Conservation (phyloP, 306 rosid genomes). For the Pterocarpus santalinus region DNA sequence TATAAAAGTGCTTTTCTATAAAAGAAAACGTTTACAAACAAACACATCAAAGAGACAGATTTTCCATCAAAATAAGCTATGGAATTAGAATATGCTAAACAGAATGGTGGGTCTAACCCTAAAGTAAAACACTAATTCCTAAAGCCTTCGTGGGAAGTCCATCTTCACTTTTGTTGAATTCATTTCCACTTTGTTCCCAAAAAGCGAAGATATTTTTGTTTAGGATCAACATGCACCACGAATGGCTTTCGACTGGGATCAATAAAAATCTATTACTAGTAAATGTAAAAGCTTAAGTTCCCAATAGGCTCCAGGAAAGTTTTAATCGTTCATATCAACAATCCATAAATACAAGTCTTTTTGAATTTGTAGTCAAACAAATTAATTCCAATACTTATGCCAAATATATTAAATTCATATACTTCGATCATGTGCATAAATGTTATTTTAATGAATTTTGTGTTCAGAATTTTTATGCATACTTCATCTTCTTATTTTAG, state of each 20-base stretch:
- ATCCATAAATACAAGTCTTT: neutral
- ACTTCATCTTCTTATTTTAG: neutral
- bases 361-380: no score
- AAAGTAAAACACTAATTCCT: neutral
- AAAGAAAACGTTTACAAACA: no score
- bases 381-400: no score
- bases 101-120: neutral
- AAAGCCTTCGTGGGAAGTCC: slow-evolving; percentile 6
- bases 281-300: neutral
- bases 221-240: slow-evolving; percentile 31
- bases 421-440: neutral
- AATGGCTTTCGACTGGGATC: neutral
- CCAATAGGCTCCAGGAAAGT: neutral
- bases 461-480: neutral
- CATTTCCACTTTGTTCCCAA: slow-evolving; percentile 38
- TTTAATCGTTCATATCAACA: neutral
- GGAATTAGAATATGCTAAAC: neutral
- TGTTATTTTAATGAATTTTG: neutral
- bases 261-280: no score
- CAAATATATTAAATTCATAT: neutral
- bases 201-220: slow-evolving; percentile 18
- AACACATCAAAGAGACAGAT: neutral
- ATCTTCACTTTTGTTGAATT: slow-evolving; percentile 8
- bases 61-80: neutral
- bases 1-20: no score